These are phyloP conservation scores for Stellera chamaejasme DNA, from an alignment of 345 rosid genomes.

Conservation along the genomic window DNA sequence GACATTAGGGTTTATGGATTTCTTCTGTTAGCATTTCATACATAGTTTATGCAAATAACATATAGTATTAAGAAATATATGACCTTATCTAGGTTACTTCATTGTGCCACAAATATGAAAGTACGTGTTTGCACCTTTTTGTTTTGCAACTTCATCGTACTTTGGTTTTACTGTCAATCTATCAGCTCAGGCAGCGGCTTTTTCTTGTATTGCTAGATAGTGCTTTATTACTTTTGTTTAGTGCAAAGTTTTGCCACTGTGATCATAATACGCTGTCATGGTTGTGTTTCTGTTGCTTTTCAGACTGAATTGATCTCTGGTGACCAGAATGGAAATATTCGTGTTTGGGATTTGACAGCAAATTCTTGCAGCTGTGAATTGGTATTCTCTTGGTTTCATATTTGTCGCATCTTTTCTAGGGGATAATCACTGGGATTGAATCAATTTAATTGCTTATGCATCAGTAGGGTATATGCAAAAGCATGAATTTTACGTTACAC, in stretches of 20 bases:
- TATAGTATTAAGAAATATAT: neutral
- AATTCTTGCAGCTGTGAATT: slow-evolving; percentile 93
- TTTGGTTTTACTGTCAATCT: neutral
- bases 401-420: too few relatives aligned
- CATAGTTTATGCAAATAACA: neutral
- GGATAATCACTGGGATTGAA: too few relatives aligned
- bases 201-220: neutral
- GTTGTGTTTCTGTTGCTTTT: slow-evolving; percentile 12
- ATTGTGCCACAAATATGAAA: neutral
- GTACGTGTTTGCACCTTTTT: neutral
- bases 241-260: neutral
- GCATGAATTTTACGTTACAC: too few relatives aligned
- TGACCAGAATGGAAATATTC: slow-evolving; percentile 93
- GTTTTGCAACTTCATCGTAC: neutral
- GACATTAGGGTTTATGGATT: neutral
- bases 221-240: neutral
- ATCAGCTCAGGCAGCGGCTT: too few relatives aligned
- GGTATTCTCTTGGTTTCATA: slow-evolving; percentile 27
- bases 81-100: neutral
- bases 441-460: too few relatives aligned
- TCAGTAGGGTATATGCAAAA: too few relatives aligned
- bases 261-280: neutral
- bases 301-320: slow-evolving; percentile 96
- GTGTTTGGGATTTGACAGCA: slow-evolving; percentile 97
- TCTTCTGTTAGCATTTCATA: neutral